Conservation (phyloP, 768 basidiomycete genomes). For the Macrolepiota albuminosa region DNA sequence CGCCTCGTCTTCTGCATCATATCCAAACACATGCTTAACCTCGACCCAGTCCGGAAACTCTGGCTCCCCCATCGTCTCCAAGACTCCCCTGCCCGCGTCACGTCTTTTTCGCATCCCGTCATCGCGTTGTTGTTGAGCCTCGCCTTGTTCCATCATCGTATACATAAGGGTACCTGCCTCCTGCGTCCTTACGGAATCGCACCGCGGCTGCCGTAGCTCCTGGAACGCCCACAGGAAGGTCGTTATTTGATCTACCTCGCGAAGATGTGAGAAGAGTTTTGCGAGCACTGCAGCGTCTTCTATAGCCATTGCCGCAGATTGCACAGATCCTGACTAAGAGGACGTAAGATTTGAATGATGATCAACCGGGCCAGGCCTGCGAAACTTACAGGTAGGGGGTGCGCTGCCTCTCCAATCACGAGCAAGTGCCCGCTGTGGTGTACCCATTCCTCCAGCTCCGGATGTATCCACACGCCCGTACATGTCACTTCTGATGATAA, state of each 20-base stretch:
- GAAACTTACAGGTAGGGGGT: slow-evolving; percentile 44
- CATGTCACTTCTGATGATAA: slow-evolving; percentile 29
- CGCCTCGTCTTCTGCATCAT: slow-evolving; percentile 54
- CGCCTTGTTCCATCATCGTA: slow-evolving; percentile 40
- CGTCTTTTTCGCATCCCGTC: slow-evolving; percentile 26
- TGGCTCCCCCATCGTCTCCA: slow-evolving; percentile 5
- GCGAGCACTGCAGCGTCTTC: slow-evolving; percentile 61
- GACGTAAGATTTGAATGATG: background rate
- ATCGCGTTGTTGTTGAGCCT: slow-evolving; percentile 38
- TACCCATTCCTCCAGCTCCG: slow-evolving; percentile 44
- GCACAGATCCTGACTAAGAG: slow-evolving; percentile 44
- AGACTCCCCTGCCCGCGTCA: slow-evolving; percentile 19
- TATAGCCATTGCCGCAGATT: slow-evolving; percentile 43
- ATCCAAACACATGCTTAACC: slow-evolving; percentile 43
- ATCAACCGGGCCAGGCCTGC: background rate
- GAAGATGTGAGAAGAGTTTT: slow-evolving; percentile 52
- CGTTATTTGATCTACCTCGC: slow-evolving; percentile 40
- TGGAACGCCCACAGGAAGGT: slow-evolving; percentile 50
- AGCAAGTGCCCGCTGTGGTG: slow-evolving; percentile 38
- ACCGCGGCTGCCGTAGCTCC: slow-evolving; percentile 48
- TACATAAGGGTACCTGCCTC: slow-evolving; percentile 40
- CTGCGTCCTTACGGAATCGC: slow-evolving; percentile 32
- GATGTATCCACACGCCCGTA: slow-evolving; percentile 30
- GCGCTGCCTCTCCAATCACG: slow-evolving; percentile 52
- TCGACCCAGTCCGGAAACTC: slow-evolving; percentile 37